phyloP scores from a whole-genome alignment of 805 yeast species.

The Nakazawaea populi region DNA sequence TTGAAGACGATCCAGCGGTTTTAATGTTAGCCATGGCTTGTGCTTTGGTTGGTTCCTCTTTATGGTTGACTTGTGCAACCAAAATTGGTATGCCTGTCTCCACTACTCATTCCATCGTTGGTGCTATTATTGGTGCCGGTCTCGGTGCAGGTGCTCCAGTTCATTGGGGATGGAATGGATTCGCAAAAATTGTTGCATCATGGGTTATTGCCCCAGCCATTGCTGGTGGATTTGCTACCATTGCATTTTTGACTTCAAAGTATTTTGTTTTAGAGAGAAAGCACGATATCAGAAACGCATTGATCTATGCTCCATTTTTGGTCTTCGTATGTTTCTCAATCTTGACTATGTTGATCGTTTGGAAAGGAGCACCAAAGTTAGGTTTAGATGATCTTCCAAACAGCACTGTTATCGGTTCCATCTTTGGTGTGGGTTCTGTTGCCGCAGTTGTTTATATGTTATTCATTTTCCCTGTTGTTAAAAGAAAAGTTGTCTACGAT shows the following conservation, averaged over 20 bases:
- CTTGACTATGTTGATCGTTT: constrained; percentile 70
- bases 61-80: constrained; percentile 68
- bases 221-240: constrained; percentile 59
- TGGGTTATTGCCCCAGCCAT: constrained; percentile 76
- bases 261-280: constrained; percentile 56
- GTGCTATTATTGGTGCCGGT: constrained; percentile 70
- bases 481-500: constrained; percentile 50
- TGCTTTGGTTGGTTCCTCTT: constrained; percentile 68
- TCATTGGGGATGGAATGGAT: constrained; percentile 74
- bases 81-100: constrained; percentile 71
- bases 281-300: constrained; percentile 47
- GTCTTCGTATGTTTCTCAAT: constrained; percentile 56
- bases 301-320: constrained; percentile 52
- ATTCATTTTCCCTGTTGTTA: constrained; percentile 56
- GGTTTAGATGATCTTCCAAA: constrained; percentile 46
- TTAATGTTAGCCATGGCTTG: constrained; percentile 71
- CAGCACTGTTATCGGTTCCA: constrained; percentile 50
- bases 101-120: constrained; percentile 74
- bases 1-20: constrained; percentile 55
- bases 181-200: constrained; percentile 67
- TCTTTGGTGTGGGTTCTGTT: constrained; percentile 60
- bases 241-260: constrained; percentile 55
- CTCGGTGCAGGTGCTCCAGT: constrained; percentile 66
- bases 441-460: constrained; percentile 45
- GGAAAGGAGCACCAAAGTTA: constrained; percentile 76